Base-by-base conservation (phyloP, 495 filamentous ascomycete species). In the Penicillium mononematosum region DNA sequence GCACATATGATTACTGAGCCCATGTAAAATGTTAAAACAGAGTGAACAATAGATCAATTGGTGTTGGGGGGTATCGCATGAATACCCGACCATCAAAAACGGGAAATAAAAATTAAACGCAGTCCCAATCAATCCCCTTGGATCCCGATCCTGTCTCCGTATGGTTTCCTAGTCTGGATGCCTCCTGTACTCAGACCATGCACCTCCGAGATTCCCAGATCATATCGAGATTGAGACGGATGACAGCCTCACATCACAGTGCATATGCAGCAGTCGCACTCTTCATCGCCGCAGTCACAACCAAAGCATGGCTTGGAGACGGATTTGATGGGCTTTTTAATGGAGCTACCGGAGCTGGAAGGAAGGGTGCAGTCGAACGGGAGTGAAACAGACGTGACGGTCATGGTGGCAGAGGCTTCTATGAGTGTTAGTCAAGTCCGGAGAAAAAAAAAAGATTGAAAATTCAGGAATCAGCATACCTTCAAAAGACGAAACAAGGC, bases 301-400 rank as follows among this genome's bases (percentile, higher is more conserved):
- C 74, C 75, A 50, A 78, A 78, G 44, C 75, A 78, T 2, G 74
- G 75, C 55, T 78, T 78, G 19, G 72, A 67, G 8, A 78, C 71
- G 1, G 62, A 54, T 60, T 78, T 76, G 61, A 78, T 75, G 9
- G 73, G 73, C 36, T 73, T 73, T 44, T 63, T 72, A 53, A 78
- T 65, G 2, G 72, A 73, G 22, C 70, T 60, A 2, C 64, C 67
- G 11, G 73, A 68, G 59, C 66, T 70, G 25, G 69, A 66, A n/a
- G 72, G 70, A 19, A 76, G 67, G 8, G 59, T 70, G 36, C 49
- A 69, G 61, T 75, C 65, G 45, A 66, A 27, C 9, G 70, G 64
- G 5, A 62, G 54, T 19, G 64, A 61, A 41, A 58, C 38, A 41
- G 64, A 62, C 20, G 64, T 34, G 39, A 58, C 44, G 17, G 53